Evolutionary conservation across 495 filamentous ascomycete genomes (phyloP).

Genomic region (Trypethelium eluteriae): DNA sequence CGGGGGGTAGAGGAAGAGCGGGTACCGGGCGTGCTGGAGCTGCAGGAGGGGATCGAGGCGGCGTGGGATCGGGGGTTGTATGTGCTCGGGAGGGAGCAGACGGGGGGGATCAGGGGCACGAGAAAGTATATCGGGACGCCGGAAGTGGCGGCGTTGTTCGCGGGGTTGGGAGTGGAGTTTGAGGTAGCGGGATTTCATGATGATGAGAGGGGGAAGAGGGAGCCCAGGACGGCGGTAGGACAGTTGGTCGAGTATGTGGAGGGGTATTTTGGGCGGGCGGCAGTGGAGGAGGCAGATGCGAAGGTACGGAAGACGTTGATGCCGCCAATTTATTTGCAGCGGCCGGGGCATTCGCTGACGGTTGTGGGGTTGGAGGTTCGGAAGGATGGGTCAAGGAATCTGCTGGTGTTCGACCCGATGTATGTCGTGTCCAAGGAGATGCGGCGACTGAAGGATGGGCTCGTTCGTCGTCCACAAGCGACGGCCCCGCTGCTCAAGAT

Average conservation of each 20-base stretch:
- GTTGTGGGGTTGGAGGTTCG: conserved; percentile 77
- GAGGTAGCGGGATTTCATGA: conserved; percentile 16
- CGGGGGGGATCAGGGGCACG: conserved; percentile 78
- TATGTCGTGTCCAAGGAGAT: conserved; percentile 63
- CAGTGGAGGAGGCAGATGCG: conserved; percentile 10
- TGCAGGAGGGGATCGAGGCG: conserved; percentile 83
- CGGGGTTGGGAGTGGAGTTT: conserved; percentile 53
- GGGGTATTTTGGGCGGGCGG: conserved; percentile 58
- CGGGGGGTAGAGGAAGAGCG: not conserved
- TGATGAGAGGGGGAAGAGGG: conserved; percentile 14
- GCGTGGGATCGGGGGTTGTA: conserved; percentile 90
- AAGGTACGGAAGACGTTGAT: conserved; percentile 47
- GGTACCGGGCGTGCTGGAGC: conserved; percentile 65
- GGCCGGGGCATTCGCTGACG: conserved; percentile 84
- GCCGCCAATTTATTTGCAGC: conserved; percentile 87
- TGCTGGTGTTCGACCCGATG: conserved; percentile 87
- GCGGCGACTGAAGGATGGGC: conserved; percentile 25
- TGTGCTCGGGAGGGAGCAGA: conserved; percentile 62
- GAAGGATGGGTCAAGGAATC: conserved; percentile 54
- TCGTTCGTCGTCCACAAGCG: conserved; percentile 42
- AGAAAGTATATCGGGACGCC: conserved; percentile 94
- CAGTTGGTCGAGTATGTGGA: conserved; percentile 61
- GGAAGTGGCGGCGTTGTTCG: conserved; percentile 65
- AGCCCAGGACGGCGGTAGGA: conserved; percentile 40
- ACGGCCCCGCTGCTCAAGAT: conserved; percentile 51